A percentile compares a stretch with the other conserved stretches of the same genome.
Conservation (phyloP, 768 basidiomycete species). For the Agrocybe pediades region DNA sequence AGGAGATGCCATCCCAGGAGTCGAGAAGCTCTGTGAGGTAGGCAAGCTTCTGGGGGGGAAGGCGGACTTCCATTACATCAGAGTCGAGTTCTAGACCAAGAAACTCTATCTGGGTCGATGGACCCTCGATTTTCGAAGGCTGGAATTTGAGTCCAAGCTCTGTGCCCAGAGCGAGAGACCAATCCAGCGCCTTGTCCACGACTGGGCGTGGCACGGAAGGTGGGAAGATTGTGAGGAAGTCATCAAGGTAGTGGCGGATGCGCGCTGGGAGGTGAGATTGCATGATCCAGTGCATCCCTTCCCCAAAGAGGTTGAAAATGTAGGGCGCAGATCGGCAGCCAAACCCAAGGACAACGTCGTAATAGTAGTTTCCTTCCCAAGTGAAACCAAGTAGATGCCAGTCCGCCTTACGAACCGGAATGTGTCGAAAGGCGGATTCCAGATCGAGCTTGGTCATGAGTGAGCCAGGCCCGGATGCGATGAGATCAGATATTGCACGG, state of each 20-base stretch:
- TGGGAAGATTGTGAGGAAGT: slow-evolving; percentile 31
- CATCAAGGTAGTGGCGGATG: slow-evolving; percentile 35
- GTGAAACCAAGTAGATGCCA: slow-evolving; percentile 33
- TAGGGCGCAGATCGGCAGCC: slow-evolving; percentile 34
- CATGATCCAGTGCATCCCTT: slow-evolving; percentile 42
- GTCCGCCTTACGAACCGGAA: slow-evolving; percentile 30
- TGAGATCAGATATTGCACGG: slow-evolving; percentile 22
- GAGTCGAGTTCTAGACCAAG: slow-evolving; percentile 27
- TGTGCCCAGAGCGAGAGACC: slow-evolving; percentile 27
- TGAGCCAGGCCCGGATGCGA: slow-evolving; percentile 23
- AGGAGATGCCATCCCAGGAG: slow-evolving; percentile 12
- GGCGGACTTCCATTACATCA: slow-evolving; percentile 29
- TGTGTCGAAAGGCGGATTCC: slow-evolving; percentile 37
- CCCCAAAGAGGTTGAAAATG: slow-evolving; percentile 40
- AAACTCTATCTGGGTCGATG: slow-evolving; percentile 22
- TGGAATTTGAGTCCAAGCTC: slow-evolving; percentile 32
- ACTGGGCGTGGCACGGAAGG: slow-evolving; percentile 14
- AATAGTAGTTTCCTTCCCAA: slow-evolving; percentile 28
- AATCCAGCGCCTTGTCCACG: slow-evolving; percentile 23
- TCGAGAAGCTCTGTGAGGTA: slow-evolving; percentile 22
- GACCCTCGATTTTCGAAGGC: slow-evolving; percentile 26
- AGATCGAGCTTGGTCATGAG: slow-evolving; percentile 37
- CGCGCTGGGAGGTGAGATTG: slow-evolving; percentile 26
- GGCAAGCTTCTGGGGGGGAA: slow-evolving; percentile 9
- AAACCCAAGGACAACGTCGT: slow-evolving; percentile 31